Percentiles rank a stretch among this genome's conserved stretches.
phyloP scores from a whole-genome alignment of 2,329 filamentous ascomycete genomes.

The Decorospora gaudefroyi region DNA sequence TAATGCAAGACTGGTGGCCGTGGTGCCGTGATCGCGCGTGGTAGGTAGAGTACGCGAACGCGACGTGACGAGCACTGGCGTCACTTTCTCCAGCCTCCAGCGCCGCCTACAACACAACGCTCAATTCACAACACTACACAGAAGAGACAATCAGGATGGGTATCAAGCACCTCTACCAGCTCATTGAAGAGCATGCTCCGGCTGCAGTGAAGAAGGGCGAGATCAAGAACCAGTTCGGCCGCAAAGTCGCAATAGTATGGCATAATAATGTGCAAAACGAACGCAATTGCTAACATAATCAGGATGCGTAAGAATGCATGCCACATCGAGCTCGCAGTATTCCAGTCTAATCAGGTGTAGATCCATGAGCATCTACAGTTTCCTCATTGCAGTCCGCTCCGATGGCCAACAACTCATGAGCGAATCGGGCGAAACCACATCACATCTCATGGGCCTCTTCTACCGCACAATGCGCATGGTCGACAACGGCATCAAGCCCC shows the following conservation, averaged over 20 bases:
- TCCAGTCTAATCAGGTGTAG: slow-evolving; percentile 49
- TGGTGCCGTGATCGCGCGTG: slow-evolving; percentile 41
- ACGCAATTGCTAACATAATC: slow-evolving; percentile 27
- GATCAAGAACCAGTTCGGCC: slow-evolving; percentile 98
- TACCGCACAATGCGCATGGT: slow-evolving; percentile 98
- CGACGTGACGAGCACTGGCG: slow-evolving; percentile 30
- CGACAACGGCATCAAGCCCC: slow-evolving; percentile 97
- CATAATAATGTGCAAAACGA: neutral
- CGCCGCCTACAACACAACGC: slow-evolving; percentile 6
- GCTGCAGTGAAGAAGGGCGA: slow-evolving; percentile 94
- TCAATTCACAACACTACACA: neutral
- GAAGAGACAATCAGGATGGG: slow-evolving; percentile 36
- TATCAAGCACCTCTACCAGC: slow-evolving; percentile 53
- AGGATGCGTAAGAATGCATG: slow-evolving; percentile 53
- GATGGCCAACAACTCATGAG: slow-evolving; percentile 96
- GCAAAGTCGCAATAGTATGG: slow-evolving; percentile 94
- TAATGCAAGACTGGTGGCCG: slow-evolving; percentile 32
- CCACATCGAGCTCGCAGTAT: neutral
- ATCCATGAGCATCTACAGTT: slow-evolving; percentile 99
- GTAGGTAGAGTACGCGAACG: slow-evolving; percentile 23
- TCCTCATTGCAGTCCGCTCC: slow-evolving; percentile 95
- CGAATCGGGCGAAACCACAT: slow-evolving; percentile 94
- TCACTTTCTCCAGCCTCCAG: slow-evolving; percentile 25
- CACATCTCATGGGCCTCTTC: slow-evolving; percentile 99
- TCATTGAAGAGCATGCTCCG: slow-evolving; percentile 78